Evolutionary conservation across 495 filamentous ascomycete species (phyloP).

Genomic region (Cladorrhinum samala): DNA sequence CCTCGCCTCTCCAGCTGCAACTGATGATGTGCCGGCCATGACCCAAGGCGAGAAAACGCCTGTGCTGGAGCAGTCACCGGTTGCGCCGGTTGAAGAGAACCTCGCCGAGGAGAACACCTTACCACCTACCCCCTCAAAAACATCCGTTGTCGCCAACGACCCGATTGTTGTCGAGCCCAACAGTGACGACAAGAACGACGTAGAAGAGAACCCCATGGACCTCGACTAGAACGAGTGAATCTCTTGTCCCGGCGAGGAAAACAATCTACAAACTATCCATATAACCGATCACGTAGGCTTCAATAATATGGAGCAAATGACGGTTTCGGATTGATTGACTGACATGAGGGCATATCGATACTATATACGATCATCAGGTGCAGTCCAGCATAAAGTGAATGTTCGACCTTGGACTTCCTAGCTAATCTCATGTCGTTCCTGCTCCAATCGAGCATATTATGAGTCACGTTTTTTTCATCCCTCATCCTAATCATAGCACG

Average conservation of each 20-base stretch:
- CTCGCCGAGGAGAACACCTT: background rate
- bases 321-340: too few species aligned
- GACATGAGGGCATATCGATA: too few species aligned
- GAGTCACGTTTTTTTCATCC: too few species aligned
- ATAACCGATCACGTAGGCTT: background rate
- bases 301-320: background rate
- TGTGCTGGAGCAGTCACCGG: constrained; percentile 8
- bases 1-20: constrained; percentile 20
- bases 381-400: too few species aligned
- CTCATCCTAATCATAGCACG: too few species aligned
- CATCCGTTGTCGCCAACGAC: background rate
- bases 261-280: background rate
- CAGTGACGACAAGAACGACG: constrained; percentile 18
- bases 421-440: too few species aligned
- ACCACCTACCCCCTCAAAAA: constrained; percentile 17
- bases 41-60: constrained; percentile 16
- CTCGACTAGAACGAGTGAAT: constrained; percentile 9
- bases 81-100: constrained; percentile 7
- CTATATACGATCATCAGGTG: too few species aligned
- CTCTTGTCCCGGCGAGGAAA: background rate
- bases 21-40: constrained; percentile 20
- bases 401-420: too few species aligned
- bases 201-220: constrained; percentile 19
- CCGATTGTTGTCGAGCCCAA: constrained; percentile 14
- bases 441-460: too few species aligned